Base-by-base conservation (phyloP, 352 stramenopile species). In the Pythium utonaiense region DNA sequence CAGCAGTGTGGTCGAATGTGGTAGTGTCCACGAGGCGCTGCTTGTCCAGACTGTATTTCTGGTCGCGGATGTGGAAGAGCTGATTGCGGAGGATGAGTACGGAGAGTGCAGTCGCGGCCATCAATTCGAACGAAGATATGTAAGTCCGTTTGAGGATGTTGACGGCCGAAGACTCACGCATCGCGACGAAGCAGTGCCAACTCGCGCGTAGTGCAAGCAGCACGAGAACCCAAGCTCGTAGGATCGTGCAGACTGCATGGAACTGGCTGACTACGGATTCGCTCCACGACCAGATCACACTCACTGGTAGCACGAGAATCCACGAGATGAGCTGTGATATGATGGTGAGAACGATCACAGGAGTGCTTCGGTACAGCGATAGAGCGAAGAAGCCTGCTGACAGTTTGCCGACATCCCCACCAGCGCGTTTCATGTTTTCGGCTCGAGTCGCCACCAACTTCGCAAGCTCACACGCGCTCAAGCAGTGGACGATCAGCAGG, bases 311-410 rank as follows among this genome's bases (percentile, higher is more conserved):
- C n/a, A 88, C 44, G n/a, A 82, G 41, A 19, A 67, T 69, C 76
- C 78, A 88, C 4, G 76, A 74, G 6, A 88, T 27, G 16, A 83
- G n/a, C 22, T 72, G 64, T 6, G 76, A 73, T 17, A 78, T 19
- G 17, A 70, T 7, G n/a, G 70, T 77, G 13, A 88, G 58, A 10
- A 67, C 17, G 13, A 63, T 56, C 30, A 83, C 57, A 1, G 65
- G 65, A 9, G 66, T 64, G 34, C 76, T 86, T 16, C 74, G 68
- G 13, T 75, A 59, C n/a, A 83, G 64, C 31, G 66, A 64, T 5
- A 42, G 24, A 1, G 47, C 24, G 30, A 70, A 58, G 36, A 70
- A 63, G 4, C 41, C 40, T 40, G 63, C 51, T 10, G 67, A 72
- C 14, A 86, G 68, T 9, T 78, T 65, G 47, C 41, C 47, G 22